Conservation (phyloP, 2,329 filamentous ascomycete species). For the Talaromyces albobiverticillius region DNA sequence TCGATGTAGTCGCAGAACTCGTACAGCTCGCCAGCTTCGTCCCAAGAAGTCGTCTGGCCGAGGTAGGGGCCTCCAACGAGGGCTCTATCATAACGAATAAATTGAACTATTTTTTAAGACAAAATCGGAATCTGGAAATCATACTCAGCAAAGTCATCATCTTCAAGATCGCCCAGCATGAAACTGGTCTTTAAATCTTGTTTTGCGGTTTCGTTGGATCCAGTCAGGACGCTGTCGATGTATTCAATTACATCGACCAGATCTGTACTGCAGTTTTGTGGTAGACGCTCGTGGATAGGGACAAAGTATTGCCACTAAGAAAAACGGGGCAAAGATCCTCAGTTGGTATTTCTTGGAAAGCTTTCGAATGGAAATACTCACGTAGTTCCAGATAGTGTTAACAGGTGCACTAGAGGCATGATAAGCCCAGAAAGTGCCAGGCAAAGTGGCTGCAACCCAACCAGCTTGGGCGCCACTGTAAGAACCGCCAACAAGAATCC, state of each 20-base stretch:
- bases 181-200: slow-evolving; percentile 52
- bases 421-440: slow-evolving; percentile 61
- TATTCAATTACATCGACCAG: slow-evolving; percentile 52
- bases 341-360: too few species aligned
- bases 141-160: slow-evolving; percentile 52
- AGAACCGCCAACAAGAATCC: slow-evolving; percentile 56
- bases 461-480: slow-evolving; percentile 57
- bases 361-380: slow-evolving; percentile 19
- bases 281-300: slow-evolving; percentile 58
- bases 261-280: slow-evolving; percentile 57
- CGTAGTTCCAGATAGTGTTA: slow-evolving; percentile 54
- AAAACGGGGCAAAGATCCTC: too few species aligned
- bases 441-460: slow-evolving; percentile 53
- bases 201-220: slow-evolving; percentile 43
- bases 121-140: too few species aligned
- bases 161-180: slow-evolving; percentile 49
- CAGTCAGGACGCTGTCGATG: slow-evolving; percentile 49
- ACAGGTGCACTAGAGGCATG: slow-evolving; percentile 57
- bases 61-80: slow-evolving; percentile 56
- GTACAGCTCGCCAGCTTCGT: slow-evolving; percentile 29
- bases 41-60: slow-evolving; percentile 56
- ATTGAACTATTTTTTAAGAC: too few species aligned
- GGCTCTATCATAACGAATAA: slow-evolving; percentile 36
- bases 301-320: slow-evolving; percentile 55
- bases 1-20: slow-evolving; percentile 52